Evolutionary conservation across 768 basidiomycete species (phyloP).

Genomic region (Boletus fagicola): DNA sequence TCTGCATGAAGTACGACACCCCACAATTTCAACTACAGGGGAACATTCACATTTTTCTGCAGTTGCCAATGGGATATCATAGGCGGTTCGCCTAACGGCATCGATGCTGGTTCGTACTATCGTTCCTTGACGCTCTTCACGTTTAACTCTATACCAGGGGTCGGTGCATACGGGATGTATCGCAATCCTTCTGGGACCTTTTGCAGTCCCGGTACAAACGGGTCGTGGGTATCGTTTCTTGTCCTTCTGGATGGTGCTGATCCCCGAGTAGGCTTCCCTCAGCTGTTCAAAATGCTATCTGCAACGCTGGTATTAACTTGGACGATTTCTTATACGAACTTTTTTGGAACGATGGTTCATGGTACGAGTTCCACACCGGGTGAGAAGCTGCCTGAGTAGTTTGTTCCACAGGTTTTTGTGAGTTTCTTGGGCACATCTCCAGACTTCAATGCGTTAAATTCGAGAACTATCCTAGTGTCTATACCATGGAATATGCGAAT

Average conservation of each 20-base stretch:
- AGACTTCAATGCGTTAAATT: not conserved
- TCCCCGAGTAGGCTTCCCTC: constrained; percentile 17
- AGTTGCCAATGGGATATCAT: constrained; percentile 26
- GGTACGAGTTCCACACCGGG: not conserved
- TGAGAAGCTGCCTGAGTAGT: not conserved
- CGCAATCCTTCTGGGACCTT: constrained; percentile 4
- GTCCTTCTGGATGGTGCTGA: not conserved
- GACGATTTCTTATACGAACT: constrained; percentile 1
- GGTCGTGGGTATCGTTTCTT: constrained; percentile 11
- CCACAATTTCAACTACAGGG: too few relatives aligned
- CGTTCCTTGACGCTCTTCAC: not conserved
- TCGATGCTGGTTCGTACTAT: constrained; percentile 17
- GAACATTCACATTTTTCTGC: not conserved
- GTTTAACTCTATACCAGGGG: constrained; percentile 2
- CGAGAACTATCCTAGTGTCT: not conserved
- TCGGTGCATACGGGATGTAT: constrained; percentile 12
- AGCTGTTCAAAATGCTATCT: constrained; percentile 20
- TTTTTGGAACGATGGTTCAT: not conserved
- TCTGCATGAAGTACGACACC: constrained; percentile 25
- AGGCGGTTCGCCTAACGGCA: constrained; percentile 5
- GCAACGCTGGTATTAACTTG: constrained; percentile 22
- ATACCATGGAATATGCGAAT: not conserved
- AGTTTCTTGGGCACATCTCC: not conserved
- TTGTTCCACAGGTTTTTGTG: constrained; percentile 13
- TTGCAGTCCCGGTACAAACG: constrained; percentile 23